Evolutionary conservation across 345 rosid species (phyloP).

Genomic region (Moringa oleifera): DNA sequence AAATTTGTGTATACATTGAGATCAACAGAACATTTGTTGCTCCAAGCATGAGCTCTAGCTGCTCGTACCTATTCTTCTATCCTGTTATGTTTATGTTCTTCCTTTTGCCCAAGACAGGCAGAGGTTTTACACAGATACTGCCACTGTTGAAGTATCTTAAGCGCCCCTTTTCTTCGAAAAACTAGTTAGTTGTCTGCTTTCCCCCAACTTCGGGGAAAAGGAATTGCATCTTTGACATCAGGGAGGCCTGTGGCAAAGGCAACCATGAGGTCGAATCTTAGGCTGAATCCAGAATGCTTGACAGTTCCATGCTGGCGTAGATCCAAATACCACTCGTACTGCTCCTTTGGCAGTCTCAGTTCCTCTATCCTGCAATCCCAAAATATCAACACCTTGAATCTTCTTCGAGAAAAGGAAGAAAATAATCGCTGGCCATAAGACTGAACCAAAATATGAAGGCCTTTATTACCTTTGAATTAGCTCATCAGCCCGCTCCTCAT

Average conservation of each 20-base stretch:
- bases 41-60: conserved; percentile 8
- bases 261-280: conserved; percentile 66
- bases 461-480: conserved; percentile 40
- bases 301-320: conserved; percentile 77
- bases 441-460: background rate
- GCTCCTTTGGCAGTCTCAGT: conserved; percentile 38
- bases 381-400: background rate
- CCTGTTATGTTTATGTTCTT: conserved; percentile 4
- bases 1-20: conserved; percentile 6
- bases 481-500: conserved; percentile 60
- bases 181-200: conserved; percentile 38
- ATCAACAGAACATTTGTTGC: background rate
- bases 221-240: conserved; percentile 73
- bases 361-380: conserved; percentile 53
- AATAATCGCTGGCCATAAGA: background rate
- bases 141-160: background rate
- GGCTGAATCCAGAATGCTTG: conserved; percentile 68
- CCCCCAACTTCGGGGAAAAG: conserved; percentile 66
- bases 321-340: conserved; percentile 81
- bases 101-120: background rate
- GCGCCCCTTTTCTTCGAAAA: background rate
- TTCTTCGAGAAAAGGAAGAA: background rate
- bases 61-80: background rate
- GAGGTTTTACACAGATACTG: background rate
- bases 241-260: conserved; percentile 60